Evolutionary conservation across 192 early-diverging fungal genomes (phyloP), one percentile per base, ranked within the genome.

Genomic region (Chytriomyces sp.): DNA sequence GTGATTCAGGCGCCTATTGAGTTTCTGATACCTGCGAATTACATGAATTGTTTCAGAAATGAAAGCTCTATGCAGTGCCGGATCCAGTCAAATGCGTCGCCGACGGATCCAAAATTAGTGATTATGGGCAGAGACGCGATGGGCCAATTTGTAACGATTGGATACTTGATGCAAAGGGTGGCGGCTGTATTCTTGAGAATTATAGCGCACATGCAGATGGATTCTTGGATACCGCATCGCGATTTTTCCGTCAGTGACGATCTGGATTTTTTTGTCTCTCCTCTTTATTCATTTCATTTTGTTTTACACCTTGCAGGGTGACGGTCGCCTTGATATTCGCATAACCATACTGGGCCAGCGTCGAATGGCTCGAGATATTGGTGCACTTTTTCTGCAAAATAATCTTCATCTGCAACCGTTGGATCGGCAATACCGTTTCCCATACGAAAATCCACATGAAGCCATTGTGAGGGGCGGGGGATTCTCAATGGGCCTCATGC

Each of bases 371-470:
- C 18, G 9, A 5, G 10, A n/a, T 13, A 13, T 83, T 24, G 82
- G 82, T 8, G 20, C 45, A 9, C 7, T 65, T 3, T 50, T 83
- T 6, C 47, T 45, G 8, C 28, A 68, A 71, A 61, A 62, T 70
- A 63, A 75, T 43, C 43, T 83, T n/a, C 28, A 9, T n/a, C 66
- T 83, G 10, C 65, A 68, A 24, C 50, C 53, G 73, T 76, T 13
- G 65, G 20, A 45, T 24, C 35, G 28, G 11, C 64, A n/a, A 26
- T 26, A 18, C 48, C 49, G 20, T 24, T 35, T 83, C 10, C 82
- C 75, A 0, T 77, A 72, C 49, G 76, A 50, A 49, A 83, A 83
- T 62, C 82, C 82, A 7, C 82, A 83, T 24, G 69, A 35, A 23
- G 28, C n/a, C 26, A 13, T 77, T 26, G 43, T 49, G 35, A 64